phyloP scores from a whole-genome alignment of 2,329 filamentous ascomycete genomes.

The Pseudogymnoascus sp. region DNA sequence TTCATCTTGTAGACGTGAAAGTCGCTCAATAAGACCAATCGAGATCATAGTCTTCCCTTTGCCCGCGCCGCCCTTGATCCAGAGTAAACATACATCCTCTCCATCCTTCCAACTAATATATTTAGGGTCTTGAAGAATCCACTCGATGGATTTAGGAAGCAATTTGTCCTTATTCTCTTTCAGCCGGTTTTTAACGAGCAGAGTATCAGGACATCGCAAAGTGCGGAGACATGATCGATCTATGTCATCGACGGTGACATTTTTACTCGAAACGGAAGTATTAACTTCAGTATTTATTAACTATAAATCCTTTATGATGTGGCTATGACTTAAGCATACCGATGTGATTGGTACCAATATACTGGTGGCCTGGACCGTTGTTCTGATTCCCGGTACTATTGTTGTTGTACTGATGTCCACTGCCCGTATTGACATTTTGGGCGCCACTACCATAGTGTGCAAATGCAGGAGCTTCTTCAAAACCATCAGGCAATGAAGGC shows the following conservation, averaged over 20 bases:
- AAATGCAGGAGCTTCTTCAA: neutral
- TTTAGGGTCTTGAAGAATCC: constrained; percentile 22
- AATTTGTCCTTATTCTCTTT: constrained; percentile 18
- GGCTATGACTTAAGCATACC: neutral
- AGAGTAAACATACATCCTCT: constrained; percentile 24
- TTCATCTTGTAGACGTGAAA: constrained; percentile 18
- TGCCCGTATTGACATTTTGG: neutral
- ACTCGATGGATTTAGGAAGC: constrained; percentile 13
- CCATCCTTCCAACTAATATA: constrained; percentile 23
- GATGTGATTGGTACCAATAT: neutral
- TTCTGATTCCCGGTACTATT: neutral
- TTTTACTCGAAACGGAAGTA: neutral
- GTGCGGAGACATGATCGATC: constrained; percentile 15
- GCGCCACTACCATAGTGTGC: neutral
- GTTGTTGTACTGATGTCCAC: neutral
- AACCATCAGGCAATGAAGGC: neutral
- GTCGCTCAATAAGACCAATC: constrained; percentile 14
- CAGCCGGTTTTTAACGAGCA: constrained; percentile 16
- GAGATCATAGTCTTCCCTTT: constrained; percentile 34
- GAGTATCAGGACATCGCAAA: constrained; percentile 17
- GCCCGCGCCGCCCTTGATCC: constrained; percentile 31
- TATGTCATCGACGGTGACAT: neutral
- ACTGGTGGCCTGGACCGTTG: neutral
- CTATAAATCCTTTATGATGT: neutral
- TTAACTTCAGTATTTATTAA: neutral